A percentile compares a stretch with the other conserved stretches of the same genome.
These are phyloP conservation scores for Mortierella sp. DNA, from an alignment of 371 early-diverging fungal species.

Conservation along the genomic window DNA sequence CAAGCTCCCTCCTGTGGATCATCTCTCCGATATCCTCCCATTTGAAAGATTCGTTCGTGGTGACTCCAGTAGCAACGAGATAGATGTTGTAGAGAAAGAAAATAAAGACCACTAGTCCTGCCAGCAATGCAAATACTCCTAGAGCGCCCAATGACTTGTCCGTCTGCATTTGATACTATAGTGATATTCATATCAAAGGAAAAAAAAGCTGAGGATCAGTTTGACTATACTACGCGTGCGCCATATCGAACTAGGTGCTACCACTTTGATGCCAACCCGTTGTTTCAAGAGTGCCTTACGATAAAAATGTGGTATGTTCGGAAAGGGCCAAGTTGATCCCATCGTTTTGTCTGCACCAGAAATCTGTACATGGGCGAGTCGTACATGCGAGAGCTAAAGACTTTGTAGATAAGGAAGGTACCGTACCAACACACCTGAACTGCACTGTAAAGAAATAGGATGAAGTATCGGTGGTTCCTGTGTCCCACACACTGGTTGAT, in stretches of 20 bases:
- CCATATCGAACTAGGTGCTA: too few relatives aligned
- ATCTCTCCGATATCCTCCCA: constrained; percentile 80
- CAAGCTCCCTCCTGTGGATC: constrained; percentile 69
- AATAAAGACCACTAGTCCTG: constrained; percentile 67
- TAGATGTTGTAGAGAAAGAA: constrained; percentile 76
- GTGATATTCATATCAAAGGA: constrained; percentile 2
- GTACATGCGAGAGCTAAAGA: constrained; percentile 58
- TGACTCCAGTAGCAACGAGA: constrained; percentile 71
- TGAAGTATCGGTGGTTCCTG: constrained; percentile 77
- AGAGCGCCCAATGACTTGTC: constrained; percentile 71
- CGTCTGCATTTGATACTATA: constrained; percentile 67
- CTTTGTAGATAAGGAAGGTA: constrained; percentile 66
- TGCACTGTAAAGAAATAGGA: constrained; percentile 71
- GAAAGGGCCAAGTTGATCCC: constrained; percentile 60
- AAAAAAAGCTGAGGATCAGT: background rate
- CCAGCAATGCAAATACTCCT: constrained; percentile 69
- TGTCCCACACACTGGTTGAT: constrained; percentile 82
- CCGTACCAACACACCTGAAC: constrained; percentile 75
- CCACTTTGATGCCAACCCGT: too few relatives aligned
- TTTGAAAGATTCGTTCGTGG: constrained; percentile 82
- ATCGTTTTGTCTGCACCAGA: constrained; percentile 61
- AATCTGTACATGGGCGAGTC: constrained; percentile 46
- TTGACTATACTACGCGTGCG: too few relatives aligned
- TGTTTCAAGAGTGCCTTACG: constrained; percentile 25
- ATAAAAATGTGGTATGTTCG: constrained; percentile 55